These are phyloP conservation scores for Ceratocystis smalleyi DNA, from an alignment of 2,329 filamentous ascomycete genomes.

Conservation along the genomic window DNA sequence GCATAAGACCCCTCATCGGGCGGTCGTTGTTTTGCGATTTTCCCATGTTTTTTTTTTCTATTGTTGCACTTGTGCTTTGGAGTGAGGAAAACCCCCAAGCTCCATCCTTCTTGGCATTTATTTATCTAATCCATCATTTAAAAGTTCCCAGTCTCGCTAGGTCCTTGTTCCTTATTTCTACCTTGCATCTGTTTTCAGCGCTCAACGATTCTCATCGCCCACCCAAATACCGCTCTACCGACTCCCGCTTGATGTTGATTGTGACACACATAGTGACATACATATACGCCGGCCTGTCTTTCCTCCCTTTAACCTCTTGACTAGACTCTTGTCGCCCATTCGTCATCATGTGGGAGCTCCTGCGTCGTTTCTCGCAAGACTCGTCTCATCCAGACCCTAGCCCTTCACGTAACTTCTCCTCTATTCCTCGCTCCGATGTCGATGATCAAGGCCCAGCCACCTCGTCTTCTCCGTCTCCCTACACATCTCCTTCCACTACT, in stretches of 20 bases:
- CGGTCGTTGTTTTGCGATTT: not conserved
- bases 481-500: not conserved
- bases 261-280: not conserved
- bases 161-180: not conserved
- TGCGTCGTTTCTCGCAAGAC: slow-evolving; percentile 16
- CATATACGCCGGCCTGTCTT: not conserved
- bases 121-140: not conserved
- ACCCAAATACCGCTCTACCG: not conserved
- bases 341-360: slow-evolving; percentile 15
- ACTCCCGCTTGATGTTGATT: not conserved
- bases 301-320: not conserved
- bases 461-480: slow-evolving; percentile 16
- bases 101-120: not conserved
- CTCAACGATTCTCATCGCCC: not conserved
- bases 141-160: not conserved
- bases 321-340: not conserved
- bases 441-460: slow-evolving; percentile 26
- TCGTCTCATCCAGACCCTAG: slow-evolving; percentile 1
- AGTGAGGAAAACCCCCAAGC: not conserved
- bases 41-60: too few species aligned
- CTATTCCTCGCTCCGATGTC: slow-evolving; percentile 28
- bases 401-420: not conserved
- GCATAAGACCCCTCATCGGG: too few species aligned
- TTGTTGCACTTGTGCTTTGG: not conserved
- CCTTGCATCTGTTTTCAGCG: not conserved